A percentile compares a stretch with the other conserved stretches of the same genome.
Conservation (phyloP, 2,329 filamentous ascomycete genomes). For the Amylocarpus encephaloides region DNA sequence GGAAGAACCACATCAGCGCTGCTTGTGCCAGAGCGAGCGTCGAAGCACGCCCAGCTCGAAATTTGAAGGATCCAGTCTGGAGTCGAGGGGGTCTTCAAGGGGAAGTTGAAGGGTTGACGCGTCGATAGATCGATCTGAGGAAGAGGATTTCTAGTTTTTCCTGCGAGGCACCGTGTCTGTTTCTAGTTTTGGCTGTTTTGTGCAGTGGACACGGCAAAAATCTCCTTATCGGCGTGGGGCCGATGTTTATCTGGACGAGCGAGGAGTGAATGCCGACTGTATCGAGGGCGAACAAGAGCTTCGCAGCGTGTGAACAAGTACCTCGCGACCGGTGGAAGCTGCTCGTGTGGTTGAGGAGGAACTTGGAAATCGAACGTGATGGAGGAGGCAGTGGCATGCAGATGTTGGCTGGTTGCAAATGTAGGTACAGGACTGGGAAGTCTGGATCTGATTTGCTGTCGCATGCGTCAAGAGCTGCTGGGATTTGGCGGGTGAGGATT, state of each 20-base stretch:
- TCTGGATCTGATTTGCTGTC: slow-evolving; percentile 15
- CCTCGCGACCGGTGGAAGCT: no score
- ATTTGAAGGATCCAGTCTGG: not conserved
- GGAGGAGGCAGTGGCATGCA: not conserved
- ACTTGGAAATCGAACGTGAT: slow-evolving; percentile 4
- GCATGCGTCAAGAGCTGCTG: slow-evolving; percentile 10
- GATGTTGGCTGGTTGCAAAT: not conserved
- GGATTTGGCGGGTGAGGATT: no score
- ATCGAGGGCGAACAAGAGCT: slow-evolving; percentile 2
- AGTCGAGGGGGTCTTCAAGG: not conserved
- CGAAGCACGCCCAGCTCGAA: slow-evolving; percentile 35
- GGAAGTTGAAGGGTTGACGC: not conserved
- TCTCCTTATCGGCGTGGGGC: slow-evolving; percentile 11
- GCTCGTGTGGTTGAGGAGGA: not conserved
- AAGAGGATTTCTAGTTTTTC: not conserved
- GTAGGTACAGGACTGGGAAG: not conserved
- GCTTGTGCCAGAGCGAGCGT: slow-evolving; percentile 42
- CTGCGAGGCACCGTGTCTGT: not conserved
- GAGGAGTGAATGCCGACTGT: slow-evolving; percentile 5
- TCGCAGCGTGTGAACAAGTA: not conserved
- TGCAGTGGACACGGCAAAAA: not conserved
- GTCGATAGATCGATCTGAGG: not conserved
- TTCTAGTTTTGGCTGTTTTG: not conserved
- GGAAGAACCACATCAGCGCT: slow-evolving; percentile 75
- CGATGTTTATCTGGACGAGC: slow-evolving; percentile 10